Evolutionary conservation across 1,284 basidiomycete genomes (phyloP).

Genomic region (Spongiforma sp.): DNA sequence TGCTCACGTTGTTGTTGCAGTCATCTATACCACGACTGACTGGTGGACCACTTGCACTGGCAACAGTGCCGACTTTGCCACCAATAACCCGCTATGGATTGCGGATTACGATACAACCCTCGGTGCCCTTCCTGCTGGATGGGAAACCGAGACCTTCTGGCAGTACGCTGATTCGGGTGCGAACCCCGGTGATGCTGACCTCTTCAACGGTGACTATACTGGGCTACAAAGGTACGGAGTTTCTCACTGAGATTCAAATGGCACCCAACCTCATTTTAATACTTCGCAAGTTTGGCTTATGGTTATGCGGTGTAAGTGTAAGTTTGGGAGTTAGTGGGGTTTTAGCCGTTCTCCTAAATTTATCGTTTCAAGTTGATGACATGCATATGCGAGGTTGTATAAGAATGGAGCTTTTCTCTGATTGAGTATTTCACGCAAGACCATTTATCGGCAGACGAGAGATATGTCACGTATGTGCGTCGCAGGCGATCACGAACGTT

Average conservation of each 20-base stretch:
- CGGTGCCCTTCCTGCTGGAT: conserved; percentile 62
- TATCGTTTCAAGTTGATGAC: no score
- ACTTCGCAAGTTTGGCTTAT: conserved; percentile 29
- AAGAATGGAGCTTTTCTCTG: no score
- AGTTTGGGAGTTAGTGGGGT: no score
- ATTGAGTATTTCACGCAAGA: no score
- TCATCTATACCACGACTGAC: conserved; percentile 67
- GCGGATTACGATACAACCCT: conserved; percentile 55
- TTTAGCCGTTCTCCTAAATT: no score
- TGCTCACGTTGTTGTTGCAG: conserved; percentile 27
- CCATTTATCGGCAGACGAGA: no score
- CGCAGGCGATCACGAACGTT: no score
- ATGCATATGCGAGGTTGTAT: no score
- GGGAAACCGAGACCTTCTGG: conserved; percentile 64
- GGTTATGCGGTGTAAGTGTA: conserved; percentile 14
- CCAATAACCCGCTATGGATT: conserved; percentile 62
- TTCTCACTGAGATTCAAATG: neutral
- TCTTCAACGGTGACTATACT: conserved; percentile 53
- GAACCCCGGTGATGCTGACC: conserved; percentile 61
- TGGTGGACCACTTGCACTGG: conserved; percentile 76
- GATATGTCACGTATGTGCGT: no score
- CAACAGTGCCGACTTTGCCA: conserved; percentile 54
- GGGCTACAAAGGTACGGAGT: conserved; percentile 39
- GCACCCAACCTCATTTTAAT: neutral
- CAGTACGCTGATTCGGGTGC: conserved; percentile 59